Evolutionary conservation across 805 yeast species (phyloP).

Genomic region (Blastobotrys parvus): DNA sequence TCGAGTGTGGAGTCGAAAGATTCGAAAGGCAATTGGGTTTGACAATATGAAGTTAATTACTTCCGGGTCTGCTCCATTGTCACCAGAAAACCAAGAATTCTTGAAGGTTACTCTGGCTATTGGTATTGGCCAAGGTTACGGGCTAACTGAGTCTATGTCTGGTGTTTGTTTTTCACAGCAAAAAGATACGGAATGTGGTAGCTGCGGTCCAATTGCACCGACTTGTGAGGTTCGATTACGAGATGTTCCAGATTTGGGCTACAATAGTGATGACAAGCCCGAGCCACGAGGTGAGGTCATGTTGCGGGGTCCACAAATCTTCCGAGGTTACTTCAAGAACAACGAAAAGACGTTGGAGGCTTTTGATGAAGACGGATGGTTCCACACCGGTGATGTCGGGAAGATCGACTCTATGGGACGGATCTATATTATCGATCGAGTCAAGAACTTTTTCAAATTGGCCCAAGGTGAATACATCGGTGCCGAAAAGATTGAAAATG

Average conservation of each 20-base stretch:
- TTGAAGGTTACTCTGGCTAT: conserved; percentile 53
- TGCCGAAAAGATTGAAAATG: conserved; percentile 66
- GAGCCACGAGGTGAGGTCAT: conserved; percentile 52
- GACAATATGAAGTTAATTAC: conserved; percentile 34
- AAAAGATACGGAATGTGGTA: conserved; percentile 42
- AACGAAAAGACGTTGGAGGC: conserved; percentile 45
- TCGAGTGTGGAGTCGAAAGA: conserved; percentile 34
- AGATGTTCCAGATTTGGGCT: conserved; percentile 59
- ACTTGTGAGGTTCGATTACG: conserved; percentile 50
- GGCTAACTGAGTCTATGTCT: conserved; percentile 65
- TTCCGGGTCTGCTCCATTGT: conserved; percentile 65
- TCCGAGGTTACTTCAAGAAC: conserved; percentile 47
- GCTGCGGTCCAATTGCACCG: conserved; percentile 52
- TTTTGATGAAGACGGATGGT: conserved; percentile 54
- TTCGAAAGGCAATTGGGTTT: conserved; percentile 41
- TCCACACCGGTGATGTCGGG: conserved; percentile 61
- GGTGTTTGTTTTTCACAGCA: conserved; percentile 39
- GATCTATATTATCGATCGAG: conserved; percentile 59
- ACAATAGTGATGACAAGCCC: conserved; percentile 34
- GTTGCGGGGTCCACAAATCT: conserved; percentile 57
- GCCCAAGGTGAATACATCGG: conserved; percentile 65
- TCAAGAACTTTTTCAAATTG: conserved; percentile 68
- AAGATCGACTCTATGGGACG: conserved; percentile 44
- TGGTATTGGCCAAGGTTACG: conserved; percentile 63
- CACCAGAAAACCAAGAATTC: conserved; percentile 52